Evolutionary conservation across 2,329 filamentous ascomycete species (phyloP).

Genomic region (Ceratocystis destructans): DNA sequence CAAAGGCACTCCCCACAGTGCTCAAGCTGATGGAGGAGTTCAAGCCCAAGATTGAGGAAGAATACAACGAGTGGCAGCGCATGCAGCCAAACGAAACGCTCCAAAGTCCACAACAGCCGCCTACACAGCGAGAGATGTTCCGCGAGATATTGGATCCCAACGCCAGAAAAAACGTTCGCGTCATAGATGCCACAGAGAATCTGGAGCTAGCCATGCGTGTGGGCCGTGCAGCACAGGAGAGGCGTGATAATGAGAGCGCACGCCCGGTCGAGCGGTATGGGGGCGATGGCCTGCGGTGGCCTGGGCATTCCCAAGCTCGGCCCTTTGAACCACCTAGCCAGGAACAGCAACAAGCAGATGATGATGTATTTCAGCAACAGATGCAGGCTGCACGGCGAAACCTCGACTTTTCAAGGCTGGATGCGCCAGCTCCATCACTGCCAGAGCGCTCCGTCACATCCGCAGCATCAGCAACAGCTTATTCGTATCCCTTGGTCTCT

Average conservation of each 20-base stretch:
- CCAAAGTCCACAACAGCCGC: neutral
- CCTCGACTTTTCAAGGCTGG: constrained; percentile 27
- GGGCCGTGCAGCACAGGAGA: constrained; percentile 56
- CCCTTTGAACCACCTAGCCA: constrained; percentile 24
- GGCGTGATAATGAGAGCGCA: constrained; percentile 41
- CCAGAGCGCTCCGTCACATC: constrained; percentile 13
- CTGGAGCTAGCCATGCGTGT: constrained; percentile 63
- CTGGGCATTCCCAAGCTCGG: neutral
- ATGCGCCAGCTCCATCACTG: constrained; percentile 23
- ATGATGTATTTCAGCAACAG: constrained; percentile 35
- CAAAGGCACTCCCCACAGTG: constrained; percentile 41
- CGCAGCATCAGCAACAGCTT: constrained; percentile 5
- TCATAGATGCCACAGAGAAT: constrained; percentile 57
- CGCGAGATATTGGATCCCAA: constrained; percentile 24
- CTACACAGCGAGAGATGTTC: constrained; percentile 15
- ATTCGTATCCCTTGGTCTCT: constrained; percentile 41
- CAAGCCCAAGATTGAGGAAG: constrained; percentile 61
- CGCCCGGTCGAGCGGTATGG: constrained; percentile 34
- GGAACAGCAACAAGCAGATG: constrained; percentile 21
- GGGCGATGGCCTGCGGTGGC: constrained; percentile 34
- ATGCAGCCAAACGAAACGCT: constrained; percentile 29
- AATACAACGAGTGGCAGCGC: constrained; percentile 52
- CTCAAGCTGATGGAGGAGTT: constrained; percentile 60
- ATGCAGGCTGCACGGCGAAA: constrained; percentile 40
- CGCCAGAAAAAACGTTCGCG: constrained; percentile 30